phyloP scores from a whole-genome alignment of 768 basidiomycete genomes.

The Auricularia heimuer region DNA sequence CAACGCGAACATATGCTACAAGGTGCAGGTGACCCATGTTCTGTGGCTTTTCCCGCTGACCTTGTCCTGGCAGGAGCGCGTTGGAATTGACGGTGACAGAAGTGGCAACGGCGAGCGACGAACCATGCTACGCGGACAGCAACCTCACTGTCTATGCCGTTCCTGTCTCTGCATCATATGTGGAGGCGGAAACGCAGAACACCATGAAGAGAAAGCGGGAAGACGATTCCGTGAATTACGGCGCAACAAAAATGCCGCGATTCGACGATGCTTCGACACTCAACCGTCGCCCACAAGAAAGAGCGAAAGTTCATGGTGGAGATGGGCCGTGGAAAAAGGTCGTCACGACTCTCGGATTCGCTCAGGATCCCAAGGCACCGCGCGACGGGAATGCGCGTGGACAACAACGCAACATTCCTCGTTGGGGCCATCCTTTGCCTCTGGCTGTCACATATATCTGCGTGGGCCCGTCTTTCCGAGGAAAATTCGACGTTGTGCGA shows the following conservation, averaged over 20 bases:
- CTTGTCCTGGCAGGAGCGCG: background rate
- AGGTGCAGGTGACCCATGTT: conserved; percentile 36
- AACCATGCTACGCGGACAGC: conserved; percentile 48
- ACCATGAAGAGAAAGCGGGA: conserved; percentile 18
- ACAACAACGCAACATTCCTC: background rate
- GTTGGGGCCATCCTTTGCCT: conserved; percentile 1
- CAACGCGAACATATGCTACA: conserved; percentile 56
- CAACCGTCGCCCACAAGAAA: background rate
- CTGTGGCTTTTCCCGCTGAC: background rate
- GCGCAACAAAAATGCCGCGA: background rate
- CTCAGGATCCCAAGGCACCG: background rate
- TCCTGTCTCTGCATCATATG: conserved; percentile 25
- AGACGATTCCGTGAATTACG: background rate
- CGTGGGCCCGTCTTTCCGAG: conserved; percentile 35
- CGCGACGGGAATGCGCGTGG: no score
- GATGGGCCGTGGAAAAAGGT: background rate
- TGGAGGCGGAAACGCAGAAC: background rate
- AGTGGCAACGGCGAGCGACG: conserved; percentile 23
- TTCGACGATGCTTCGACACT: background rate
- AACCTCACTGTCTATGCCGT: conserved; percentile 58
- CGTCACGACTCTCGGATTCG: conserved; percentile 6
- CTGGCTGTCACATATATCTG: conserved; percentile 27
- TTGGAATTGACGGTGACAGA: conserved; percentile 32
- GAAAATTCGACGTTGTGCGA: conserved; percentile 63
- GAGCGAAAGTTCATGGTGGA: no score